A percentile compares a stretch with the other conserved stretches of the same genome.
These are phyloP conservation scores for Euclidium syriacum DNA, from an alignment of 345 rosid species.

Conservation along the genomic window DNA sequence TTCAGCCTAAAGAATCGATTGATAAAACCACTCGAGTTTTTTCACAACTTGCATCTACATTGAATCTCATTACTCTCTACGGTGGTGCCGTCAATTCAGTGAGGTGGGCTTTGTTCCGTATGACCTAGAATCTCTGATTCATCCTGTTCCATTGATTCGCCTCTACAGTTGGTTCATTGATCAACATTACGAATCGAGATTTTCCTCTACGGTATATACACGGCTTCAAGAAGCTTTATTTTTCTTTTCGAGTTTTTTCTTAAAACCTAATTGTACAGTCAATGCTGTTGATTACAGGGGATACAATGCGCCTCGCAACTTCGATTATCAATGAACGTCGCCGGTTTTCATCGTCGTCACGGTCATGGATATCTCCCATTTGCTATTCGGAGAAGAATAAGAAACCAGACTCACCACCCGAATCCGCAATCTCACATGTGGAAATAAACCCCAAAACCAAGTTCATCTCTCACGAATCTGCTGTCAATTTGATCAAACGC, in stretches of 20 bases:
- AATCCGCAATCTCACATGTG: conserved; percentile 20
- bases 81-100: too few relatives aligned
- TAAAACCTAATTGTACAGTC: conserved; percentile 3
- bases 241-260: neutral
- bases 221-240: neutral
- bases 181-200: too few relatives aligned
- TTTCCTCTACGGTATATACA: too few relatives aligned
- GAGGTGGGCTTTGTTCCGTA: too few relatives aligned
- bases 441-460: conserved; percentile 36
- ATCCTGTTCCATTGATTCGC: too few relatives aligned
- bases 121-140: too few relatives aligned
- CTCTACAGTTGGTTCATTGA: too few relatives aligned
- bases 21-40: too few relatives aligned
- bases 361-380: conserved; percentile 71
- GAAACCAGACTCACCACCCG: conserved; percentile 34
- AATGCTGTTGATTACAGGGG: neutral
- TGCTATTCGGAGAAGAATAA: conserved; percentile 21
- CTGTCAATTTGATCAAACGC: conserved; percentile 56
- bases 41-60: too few relatives aligned
- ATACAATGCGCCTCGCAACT: conserved; percentile 23
- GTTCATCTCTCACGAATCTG: conserved; percentile 59
- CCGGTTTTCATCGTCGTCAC: conserved; percentile 30
- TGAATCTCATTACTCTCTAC: too few relatives aligned
- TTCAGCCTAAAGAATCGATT: too few relatives aligned
- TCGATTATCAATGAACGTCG: conserved; percentile 13